Evolutionary conservation across 192 early-diverging fungal species (phyloP), one percentile per base, ranked within the genome.

Genomic region (Podila epicladia): DNA sequence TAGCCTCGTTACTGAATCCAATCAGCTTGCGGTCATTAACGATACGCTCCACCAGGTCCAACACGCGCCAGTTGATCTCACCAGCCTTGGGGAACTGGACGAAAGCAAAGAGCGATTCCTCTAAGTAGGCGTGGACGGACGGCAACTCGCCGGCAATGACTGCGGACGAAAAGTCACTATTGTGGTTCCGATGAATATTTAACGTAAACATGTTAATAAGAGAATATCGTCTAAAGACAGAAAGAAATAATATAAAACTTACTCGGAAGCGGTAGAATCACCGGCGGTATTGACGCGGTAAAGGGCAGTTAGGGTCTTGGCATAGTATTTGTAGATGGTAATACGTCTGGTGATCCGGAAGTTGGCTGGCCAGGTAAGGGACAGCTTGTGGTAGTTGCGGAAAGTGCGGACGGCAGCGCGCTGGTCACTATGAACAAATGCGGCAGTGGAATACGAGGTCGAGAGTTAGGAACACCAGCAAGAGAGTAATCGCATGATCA

Each of bases 41-140:
- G 12, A 93, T 85, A 51, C 85, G 83, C 65, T 95, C 92, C 9
- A 91, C 86, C 73, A 89, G 89, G 4, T 85, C 82, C 26, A 93
- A 48, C 0, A 93, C 87, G n/a, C 84, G 83, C 35, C 62, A 69
- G 70, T 93, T 90, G 9, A 83, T 73, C 53, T 92, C 86, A 33
- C 87, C 84, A 5, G 94, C 90, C 53, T 75, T 85, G 7, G 94
- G 93, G 62, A 94, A 93, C 7, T 75, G 31, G 4, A 85, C 84
- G 9, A 87, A 74, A 2, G 84, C 69, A 62, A 87, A 86, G 24
- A 95, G 73, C 32, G 90, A 78, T 20, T 86, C 83, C 74, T 92
- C 89, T 71, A 93, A 93, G 24, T 87, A 72, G 9, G 83, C 77
- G 66, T 93, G 90, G 5, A 90, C 67, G 31, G 71, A 71, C 38